Conservation (phyloP, 2,329 filamentous ascomycete species). For the Hypoxylon rubiginosum region DNA sequence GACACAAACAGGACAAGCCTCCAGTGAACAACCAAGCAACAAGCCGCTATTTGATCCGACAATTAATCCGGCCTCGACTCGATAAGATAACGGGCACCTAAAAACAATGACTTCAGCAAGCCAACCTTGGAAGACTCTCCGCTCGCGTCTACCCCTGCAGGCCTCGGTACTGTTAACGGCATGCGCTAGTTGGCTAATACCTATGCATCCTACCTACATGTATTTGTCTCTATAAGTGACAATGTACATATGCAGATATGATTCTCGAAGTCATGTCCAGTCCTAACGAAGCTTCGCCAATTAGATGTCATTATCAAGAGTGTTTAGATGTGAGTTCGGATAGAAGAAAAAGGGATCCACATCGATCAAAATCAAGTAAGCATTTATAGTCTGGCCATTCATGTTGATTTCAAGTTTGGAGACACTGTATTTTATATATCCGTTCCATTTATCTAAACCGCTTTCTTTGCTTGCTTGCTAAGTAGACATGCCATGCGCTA, state of each 20-base stretch:
- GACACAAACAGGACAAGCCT: background rate
- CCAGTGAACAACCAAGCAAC: background rate
- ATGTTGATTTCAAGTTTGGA: background rate
- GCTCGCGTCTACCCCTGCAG: constrained; percentile 2
- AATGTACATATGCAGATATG: constrained; percentile 15
- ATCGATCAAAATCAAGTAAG: background rate
- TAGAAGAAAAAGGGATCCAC: background rate
- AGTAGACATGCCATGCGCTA: constrained; percentile 1
- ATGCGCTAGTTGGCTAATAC: constrained; percentile 11
- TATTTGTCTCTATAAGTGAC: constrained; percentile 13
- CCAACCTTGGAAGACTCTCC: background rate
- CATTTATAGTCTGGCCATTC: background rate
- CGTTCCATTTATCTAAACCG: constrained; percentile 1
- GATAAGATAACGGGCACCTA: constrained; percentile 40
- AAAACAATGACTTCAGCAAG: constrained; percentile 36
- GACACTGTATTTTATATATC: background rate
- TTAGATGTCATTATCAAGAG: background rate
- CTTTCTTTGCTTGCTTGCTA: background rate
- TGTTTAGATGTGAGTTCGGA: background rate
- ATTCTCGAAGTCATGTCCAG: background rate
- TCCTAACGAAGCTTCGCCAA: background rate
- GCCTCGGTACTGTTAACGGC: constrained; percentile 30
- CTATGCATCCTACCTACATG: background rate
- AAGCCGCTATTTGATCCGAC: constrained; percentile 35
- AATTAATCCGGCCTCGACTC: constrained; percentile 37